Evolutionary conservation across 2,329 filamentous ascomycete genomes (phyloP).

Genomic region (Fusarium sp.): DNA sequence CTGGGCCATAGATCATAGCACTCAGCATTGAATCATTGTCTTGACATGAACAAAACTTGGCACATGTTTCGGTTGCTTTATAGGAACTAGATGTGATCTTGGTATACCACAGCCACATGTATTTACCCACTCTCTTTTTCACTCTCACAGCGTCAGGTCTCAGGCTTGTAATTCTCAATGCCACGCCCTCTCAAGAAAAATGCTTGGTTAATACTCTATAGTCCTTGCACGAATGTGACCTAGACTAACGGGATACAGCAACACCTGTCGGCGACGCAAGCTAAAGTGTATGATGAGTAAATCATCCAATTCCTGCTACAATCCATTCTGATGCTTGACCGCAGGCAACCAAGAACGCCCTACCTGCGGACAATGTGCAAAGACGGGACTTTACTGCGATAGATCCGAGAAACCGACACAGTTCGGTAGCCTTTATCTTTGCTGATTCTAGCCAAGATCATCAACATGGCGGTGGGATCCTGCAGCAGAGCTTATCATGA

Average conservation of each 20-base stretch:
- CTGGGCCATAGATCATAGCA: neutral
- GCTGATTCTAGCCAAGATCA: constrained; percentile 54
- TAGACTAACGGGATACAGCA: constrained; percentile 38
- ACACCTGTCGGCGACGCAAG: constrained; percentile 51
- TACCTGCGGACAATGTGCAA: constrained; percentile 47
- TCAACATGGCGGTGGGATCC: constrained; percentile 51
- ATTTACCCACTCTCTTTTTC: neutral
- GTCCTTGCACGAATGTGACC: accelerated
- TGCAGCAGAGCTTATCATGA: constrained; percentile 34
- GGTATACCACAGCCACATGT: neutral
- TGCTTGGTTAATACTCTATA: constrained; percentile 21
- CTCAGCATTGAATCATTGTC: neutral
- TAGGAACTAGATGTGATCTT: neutral
- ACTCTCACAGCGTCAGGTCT: neutral
- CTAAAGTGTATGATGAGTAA: constrained; percentile 45
- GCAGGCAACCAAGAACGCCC: constrained; percentile 48
- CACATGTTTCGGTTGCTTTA: neutral
- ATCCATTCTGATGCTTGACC: constrained; percentile 2
- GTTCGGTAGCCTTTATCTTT: too few species aligned
- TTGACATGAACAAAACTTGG: neutral
- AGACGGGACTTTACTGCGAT: constrained; percentile 48
- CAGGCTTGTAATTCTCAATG: constrained; percentile 16
- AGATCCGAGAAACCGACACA: constrained; percentile 37
- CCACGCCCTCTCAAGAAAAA: constrained; percentile 38
- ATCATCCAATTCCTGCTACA: neutral